Evolutionary conservation across 345 rosid genomes (phyloP), one percentile per base, ranked within the genome.

Genomic region (Noccaea bulbosa): DNA sequence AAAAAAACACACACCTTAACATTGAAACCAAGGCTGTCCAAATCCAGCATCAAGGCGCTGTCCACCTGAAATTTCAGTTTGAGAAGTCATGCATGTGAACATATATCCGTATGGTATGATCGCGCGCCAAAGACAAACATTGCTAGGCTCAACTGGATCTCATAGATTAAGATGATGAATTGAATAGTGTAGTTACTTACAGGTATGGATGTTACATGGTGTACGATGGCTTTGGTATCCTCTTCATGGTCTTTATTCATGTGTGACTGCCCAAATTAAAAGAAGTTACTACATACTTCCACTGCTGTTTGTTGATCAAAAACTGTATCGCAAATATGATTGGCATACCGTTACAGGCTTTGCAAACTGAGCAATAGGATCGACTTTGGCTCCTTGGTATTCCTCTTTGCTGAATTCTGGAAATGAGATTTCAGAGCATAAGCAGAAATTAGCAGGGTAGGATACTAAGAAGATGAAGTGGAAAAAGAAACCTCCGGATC

Each of bases 191-290:
- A 20, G 6, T 22, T 67, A 22, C 80, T 69, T 88, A 93, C 99
- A 75, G 79, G 93, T 77, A 91, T 82, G 54, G 88, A 87, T 33
- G 95, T 89, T 41, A 81, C 58, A 64, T 88, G 88, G 78, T 79
- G 83, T 68, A 88, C 97, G 50, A 94, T 91, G 56, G 84, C 85
- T 77, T 72, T 88, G 46, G 93, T 91, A 74, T 89, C 99, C 51
- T 94, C 96, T 67, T 77, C 85, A 78, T 94, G 97, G 81, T 94
- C 99, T 79, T 78, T 88, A 53, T 94, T 94, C 97, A 90, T 90
- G 76, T 93, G 98, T 51, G 96, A 86, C 97, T 90, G 72, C 53
- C 48, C 8, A 69, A 73, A 65, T 52, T 58, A 62, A 32, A 50
- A 9, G 4, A 47, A 16, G 46, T 57, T 11, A 50, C 11, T 64